A percentile compares a stretch with the other conserved stretches of the same genome.
phyloP scores from a whole-genome alignment of 2,329 filamentous ascomycete species.

The Xylariaceae sp. region DNA sequence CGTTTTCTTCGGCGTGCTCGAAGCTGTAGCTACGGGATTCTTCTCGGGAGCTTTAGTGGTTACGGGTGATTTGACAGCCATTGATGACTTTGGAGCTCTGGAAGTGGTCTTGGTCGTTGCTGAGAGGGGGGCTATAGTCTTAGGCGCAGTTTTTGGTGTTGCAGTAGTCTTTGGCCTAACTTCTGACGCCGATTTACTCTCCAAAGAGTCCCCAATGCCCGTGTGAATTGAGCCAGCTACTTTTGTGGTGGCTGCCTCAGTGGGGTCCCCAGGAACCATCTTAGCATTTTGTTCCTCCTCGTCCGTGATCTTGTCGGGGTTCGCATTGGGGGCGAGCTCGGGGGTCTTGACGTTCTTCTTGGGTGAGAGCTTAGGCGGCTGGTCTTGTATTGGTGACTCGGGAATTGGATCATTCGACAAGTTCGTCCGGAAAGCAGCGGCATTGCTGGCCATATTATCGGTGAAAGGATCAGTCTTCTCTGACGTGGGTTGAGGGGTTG shows the following conservation, averaged over 20 bases:
- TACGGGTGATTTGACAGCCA: constrained; percentile 31
- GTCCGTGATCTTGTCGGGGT: constrained; percentile 37
- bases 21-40: constrained; percentile 25
- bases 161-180: constrained; percentile 25
- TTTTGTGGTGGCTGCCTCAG: constrained; percentile 19
- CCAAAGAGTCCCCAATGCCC: constrained; percentile 2
- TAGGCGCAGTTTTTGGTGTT: constrained; percentile 18
- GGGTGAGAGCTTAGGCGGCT: constrained; percentile 19
- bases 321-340: constrained; percentile 30
- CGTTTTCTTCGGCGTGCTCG: constrained; percentile 31
- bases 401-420: constrained; percentile 36
- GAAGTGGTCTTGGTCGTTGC: constrained; percentile 27
- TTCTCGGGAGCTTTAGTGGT: constrained; percentile 31
- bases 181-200: constrained; percentile 19
- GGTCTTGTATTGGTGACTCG: constrained; percentile 34
- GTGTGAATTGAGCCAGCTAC: constrained; percentile 7
- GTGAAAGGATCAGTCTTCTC: constrained; percentile 35
- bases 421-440: constrained; percentile 27
- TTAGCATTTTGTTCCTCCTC: constrained; percentile 32
- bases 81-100: constrained; percentile 35
- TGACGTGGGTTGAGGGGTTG: constrained; percentile 33
- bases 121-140: constrained; percentile 16
- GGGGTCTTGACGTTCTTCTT: constrained; percentile 14
- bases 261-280: constrained; percentile 28
- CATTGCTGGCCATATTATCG: constrained; percentile 26